Conservation (phyloP, 208 protist genomes). For the Tritrichomonas foetus region DNA sequence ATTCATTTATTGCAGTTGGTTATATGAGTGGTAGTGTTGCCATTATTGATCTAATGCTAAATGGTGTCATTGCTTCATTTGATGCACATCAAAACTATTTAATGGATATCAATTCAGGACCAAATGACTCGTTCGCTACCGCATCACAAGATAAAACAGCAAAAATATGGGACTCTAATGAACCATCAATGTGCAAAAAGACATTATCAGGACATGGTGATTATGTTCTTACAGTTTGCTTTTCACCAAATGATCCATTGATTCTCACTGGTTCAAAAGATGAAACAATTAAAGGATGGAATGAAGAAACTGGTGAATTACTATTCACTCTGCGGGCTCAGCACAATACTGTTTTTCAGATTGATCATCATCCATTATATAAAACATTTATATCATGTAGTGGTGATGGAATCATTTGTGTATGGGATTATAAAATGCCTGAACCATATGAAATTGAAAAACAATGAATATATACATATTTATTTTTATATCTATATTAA, state of each 20-base stretch:
- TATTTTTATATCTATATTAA: too few species aligned
- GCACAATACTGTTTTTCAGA: neutral
- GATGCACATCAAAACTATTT: neutral
- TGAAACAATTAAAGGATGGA: neutral
- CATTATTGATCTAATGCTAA: neutral
- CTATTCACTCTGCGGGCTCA: neutral
- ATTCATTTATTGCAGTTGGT: neutral
- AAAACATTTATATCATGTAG: neutral
- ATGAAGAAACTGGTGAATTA: neutral
- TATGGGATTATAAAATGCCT: neutral
- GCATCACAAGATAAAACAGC: neutral
- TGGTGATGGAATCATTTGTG: neutral
- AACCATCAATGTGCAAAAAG: neutral
- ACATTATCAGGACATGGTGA: neutral
- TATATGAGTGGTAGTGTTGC: neutral
- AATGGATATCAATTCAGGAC: neutral
- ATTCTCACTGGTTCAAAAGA: neutral
- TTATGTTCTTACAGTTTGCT: neutral
- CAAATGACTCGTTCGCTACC: neutral
- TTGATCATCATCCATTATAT: neutral
- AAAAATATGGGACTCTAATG: neutral
- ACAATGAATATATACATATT: too few species aligned
- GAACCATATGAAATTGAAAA: too few species aligned
- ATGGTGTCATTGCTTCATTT: neutral
- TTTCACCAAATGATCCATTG: neutral